These are phyloP conservation scores for Ceratocystis lukuohia DNA, from an alignment of 2,329 filamentous ascomycete genomes.

Conservation along the genomic window DNA sequence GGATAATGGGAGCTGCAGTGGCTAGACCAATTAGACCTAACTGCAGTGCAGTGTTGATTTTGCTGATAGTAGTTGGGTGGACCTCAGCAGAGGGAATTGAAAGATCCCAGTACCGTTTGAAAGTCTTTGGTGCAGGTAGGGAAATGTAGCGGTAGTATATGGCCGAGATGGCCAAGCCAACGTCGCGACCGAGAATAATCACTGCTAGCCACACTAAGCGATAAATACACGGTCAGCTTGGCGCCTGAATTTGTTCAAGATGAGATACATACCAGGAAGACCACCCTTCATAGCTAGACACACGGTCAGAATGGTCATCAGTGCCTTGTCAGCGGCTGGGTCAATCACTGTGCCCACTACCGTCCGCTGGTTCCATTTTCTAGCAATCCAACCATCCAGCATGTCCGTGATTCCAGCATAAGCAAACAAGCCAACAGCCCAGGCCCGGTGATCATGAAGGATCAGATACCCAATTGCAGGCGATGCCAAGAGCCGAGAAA, in stretches of 20 bases:
- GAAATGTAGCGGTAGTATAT: conserved; percentile 96
- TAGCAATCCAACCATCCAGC: conserved; percentile 86
- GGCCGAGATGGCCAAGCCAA: conserved; percentile 68
- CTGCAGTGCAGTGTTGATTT: conserved; percentile 89
- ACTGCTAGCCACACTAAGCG: conserved; percentile 63
- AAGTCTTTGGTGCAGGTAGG: conserved; percentile 83
- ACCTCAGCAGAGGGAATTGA: conserved; percentile 79
- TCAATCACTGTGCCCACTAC: conserved; percentile 92
- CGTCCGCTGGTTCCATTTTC: conserved; percentile 75
- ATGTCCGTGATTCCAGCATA: conserved; percentile 88
- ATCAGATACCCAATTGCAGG: conserved; percentile 82
- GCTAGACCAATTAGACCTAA: conserved; percentile 74
- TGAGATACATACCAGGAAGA: conserved; percentile 51
- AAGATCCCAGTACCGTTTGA: conserved; percentile 92
- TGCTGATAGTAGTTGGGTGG: conserved; percentile 68
- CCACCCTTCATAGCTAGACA: conserved; percentile 71
- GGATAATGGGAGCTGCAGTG: conserved; percentile 63
- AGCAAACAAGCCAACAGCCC: conserved; percentile 72
- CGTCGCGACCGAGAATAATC: conserved; percentile 83
- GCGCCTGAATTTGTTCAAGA: not conserved
- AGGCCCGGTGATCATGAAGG: conserved; percentile 64
- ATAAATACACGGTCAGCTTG: not conserved
- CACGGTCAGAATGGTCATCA: conserved; percentile 88
- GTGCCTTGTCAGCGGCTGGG: conserved; percentile 88
- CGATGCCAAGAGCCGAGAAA: conserved; percentile 69